Evolutionary conservation across 139 green algal genomes (phyloP), one percentile per base, ranked within the genome.

Genomic region (Chlamydomonas schloesseri): DNA sequence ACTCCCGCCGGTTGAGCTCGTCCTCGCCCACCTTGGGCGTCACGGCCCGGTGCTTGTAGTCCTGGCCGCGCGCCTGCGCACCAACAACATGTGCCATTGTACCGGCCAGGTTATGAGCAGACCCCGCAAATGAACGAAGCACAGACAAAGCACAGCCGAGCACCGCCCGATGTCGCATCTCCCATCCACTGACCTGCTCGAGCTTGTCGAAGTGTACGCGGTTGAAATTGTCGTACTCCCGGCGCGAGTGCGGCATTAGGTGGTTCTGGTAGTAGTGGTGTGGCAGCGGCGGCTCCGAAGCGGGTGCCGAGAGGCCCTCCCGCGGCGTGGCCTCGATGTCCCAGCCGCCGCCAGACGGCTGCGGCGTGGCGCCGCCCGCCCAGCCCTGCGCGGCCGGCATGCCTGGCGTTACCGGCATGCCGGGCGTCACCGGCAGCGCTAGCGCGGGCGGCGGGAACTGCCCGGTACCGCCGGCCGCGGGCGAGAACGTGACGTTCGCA

Each of bases 21-120:
- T 92, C 89, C 82, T 89, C 75, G 34, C 89, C 89, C 34, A 89
- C 86, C 68, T 92, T 92, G 53, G 89, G 89, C 68, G 89, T 92
- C 47, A 92, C 84, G 3, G 84, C 89, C 15, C 89, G 73, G 37
- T 74, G 80, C 62, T 91, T 87, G 82, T 74, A 77, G 57, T 75
- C n/a, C 10, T 33, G 18, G 24, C 86, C 86, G 13, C 86, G 77
- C 5, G 33, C 69, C 84, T 89, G 69, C 60, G 24, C 24, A 67
- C 60, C 18, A 26, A 28, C n/a, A n/a, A n/a, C n/a, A n/a, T n/a
- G n/a, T n/a, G n/a, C n/a, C n/a, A n/a, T n/a, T n/a, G n/a, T n/a
- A n/a, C n/a, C n/a, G n/a, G n/a, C n/a, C n/a, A n/a, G n/a, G n/a
- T n/a, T n/a, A 50, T 50, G 42, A 50, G 42, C 42, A 50, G 42